phyloP scores from a whole-genome alignment of 2,329 filamentous ascomycete genomes.

The Colletotrichum paranaense region DNA sequence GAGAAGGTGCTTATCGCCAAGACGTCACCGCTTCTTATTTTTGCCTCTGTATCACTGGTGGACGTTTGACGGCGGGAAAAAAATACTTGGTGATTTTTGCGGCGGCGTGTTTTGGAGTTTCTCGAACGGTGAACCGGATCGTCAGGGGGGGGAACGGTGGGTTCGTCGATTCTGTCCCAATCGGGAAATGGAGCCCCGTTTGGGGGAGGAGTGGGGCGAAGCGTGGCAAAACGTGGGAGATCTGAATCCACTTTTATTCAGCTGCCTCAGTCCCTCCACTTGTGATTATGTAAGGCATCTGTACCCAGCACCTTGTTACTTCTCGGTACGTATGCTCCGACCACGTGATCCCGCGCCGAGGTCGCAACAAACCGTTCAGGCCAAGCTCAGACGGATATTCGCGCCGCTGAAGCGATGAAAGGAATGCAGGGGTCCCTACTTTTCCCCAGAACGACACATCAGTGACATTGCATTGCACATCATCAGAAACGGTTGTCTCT shows the following conservation, averaged over 20 bases:
- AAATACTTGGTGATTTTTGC: neutral
- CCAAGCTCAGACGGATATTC: constrained; percentile 13
- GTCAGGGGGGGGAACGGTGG: constrained; percentile 9
- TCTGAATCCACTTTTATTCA: neutral
- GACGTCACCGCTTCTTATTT: neutral
- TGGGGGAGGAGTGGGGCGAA: neutral
- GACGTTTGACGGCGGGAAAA: neutral
- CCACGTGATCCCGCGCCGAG: constrained; percentile 7
- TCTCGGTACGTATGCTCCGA: neutral
- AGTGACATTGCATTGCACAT: neutral
- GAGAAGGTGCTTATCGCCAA: neutral
- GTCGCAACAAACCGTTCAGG: neutral
- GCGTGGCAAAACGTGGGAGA: neutral
- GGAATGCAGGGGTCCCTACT: constrained; percentile 5
- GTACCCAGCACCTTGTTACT: too few species aligned
- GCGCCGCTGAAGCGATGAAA: constrained; percentile 12
- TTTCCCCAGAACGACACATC: neutral
- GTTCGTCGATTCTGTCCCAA: constrained; percentile 2
- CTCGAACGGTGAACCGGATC: constrained; percentile 18
- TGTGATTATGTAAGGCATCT: neutral
- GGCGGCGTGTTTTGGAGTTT: constrained; percentile 22
- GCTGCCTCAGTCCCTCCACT: neutral
- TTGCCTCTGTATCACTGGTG: neutral
- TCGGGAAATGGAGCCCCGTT: neutral
- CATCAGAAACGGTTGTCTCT: neutral